Evolutionary conservation across 2,329 filamentous ascomycete genomes (phyloP).

Genomic region (Mariannaea elegans): DNA sequence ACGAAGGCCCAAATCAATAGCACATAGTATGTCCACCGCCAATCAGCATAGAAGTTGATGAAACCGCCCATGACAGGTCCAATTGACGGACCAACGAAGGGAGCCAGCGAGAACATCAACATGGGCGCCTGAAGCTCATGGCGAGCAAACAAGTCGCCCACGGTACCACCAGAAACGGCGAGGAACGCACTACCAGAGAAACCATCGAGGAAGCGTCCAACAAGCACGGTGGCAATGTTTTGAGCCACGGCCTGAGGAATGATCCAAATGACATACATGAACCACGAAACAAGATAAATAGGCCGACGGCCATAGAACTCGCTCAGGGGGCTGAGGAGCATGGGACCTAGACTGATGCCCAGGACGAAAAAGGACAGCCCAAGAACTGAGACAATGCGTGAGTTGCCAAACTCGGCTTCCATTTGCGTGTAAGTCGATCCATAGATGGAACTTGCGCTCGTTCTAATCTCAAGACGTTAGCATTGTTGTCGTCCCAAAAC

Average conservation of each 20-base stretch:
- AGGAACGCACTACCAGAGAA: constrained; percentile 74
- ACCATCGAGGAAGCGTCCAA: constrained; percentile 81
- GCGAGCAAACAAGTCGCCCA: constrained; percentile 79
- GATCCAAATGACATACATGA: constrained; percentile 80
- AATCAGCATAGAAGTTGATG: constrained; percentile 78
- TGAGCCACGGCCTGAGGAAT: constrained; percentile 83
- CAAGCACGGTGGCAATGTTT: constrained; percentile 82
- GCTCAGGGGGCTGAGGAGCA: constrained; percentile 70
- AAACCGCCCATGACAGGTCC: constrained; percentile 77
- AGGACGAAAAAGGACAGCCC: constrained; percentile 86
- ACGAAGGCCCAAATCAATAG: constrained; percentile 82
- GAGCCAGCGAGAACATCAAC: constrained; percentile 78
- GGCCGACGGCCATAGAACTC: constrained; percentile 85
- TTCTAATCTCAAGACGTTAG: constrained; percentile 58
- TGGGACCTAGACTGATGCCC: constrained; percentile 72
- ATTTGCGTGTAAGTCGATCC: constrained; percentile 84
- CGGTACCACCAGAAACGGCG: constrained; percentile 83
- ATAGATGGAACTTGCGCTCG: constrained; percentile 88
- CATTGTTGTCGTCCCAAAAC: not conserved
- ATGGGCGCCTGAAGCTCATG: constrained; percentile 80
- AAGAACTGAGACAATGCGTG: constrained; percentile 77
- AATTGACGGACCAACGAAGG: constrained; percentile 69
- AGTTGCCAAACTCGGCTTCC: constrained; percentile 76
- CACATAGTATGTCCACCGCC: constrained; percentile 87
- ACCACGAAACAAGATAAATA: constrained; percentile 80